Conservation (phyloP, 345 rosid genomes). For the Hevea brasiliensis region DNA sequence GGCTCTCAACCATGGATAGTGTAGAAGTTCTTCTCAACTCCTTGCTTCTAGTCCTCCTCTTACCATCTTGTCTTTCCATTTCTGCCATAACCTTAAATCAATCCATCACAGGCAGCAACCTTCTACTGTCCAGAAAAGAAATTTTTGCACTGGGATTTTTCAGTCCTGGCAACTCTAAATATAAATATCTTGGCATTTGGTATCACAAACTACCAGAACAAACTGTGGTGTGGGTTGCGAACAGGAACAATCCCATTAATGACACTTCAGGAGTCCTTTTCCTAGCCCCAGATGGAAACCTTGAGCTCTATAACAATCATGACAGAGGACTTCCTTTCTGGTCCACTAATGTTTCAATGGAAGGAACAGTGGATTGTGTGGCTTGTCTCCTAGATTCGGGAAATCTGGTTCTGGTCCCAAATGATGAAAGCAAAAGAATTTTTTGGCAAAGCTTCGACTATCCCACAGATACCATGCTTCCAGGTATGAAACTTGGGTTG, state of each 20-base stretch:
- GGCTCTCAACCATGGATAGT: not conserved
- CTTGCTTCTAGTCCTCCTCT: not conserved
- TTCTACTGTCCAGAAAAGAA: not conserved
- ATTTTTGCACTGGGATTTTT: not conserved
- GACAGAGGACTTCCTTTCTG: not conserved
- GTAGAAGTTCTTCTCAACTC: not conserved
- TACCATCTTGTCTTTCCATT: not conserved
- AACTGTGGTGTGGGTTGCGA: slow-evolving; percentile 22
- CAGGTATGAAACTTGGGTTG: slow-evolving; percentile 2
- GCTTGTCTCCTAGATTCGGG: slow-evolving; percentile 15
- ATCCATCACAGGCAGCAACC: not conserved
- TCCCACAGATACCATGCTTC: slow-evolving; percentile 5
- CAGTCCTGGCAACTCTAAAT: slow-evolving; percentile 1
- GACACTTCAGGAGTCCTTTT: slow-evolving; percentile 8
- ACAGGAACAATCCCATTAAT: slow-evolving; percentile 16
- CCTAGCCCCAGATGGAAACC: not conserved
- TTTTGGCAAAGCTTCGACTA: slow-evolving; percentile 24
- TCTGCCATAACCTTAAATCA: not conserved
- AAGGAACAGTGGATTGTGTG: not conserved
- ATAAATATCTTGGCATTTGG: slow-evolving; percentile 19
- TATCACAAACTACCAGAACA: not conserved
- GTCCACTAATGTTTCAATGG: slow-evolving; percentile 11
- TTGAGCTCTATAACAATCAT: not conserved
- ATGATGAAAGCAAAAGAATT: not conserved
- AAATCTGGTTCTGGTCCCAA: slow-evolving; percentile 12